Conservation (phyloP, 108 stramenopile species). For the Pinguiococcus pyrenoidosus region DNA sequence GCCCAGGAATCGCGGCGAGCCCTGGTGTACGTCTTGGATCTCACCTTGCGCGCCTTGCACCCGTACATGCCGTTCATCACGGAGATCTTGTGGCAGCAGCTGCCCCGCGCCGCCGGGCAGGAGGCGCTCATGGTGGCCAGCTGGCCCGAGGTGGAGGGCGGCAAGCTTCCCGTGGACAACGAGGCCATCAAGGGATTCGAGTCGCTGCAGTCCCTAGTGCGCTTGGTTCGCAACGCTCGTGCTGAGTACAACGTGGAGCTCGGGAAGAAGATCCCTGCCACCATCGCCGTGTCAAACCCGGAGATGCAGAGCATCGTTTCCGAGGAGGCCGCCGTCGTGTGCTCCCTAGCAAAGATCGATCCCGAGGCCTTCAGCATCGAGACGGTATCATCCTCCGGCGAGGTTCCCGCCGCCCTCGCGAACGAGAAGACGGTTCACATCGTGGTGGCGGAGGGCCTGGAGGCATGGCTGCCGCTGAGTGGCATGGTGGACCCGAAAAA, state of each 20-base stretch:
- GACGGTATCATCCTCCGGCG: too few relatives aligned
- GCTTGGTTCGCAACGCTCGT: slow-evolving; percentile 27
- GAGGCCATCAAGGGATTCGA: slow-evolving; percentile 10
- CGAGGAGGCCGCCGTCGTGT: too few relatives aligned
- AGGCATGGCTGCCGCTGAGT: slow-evolving; percentile 31
- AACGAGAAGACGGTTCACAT: not conserved
- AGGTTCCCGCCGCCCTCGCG: too few relatives aligned
- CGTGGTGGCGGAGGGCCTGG: slow-evolving; percentile 25
- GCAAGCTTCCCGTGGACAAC: not conserved
- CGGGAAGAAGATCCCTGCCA: slow-evolving; percentile 14
- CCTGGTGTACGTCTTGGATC: slow-evolving; percentile 86
- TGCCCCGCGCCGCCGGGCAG: slow-evolving; percentile 21
- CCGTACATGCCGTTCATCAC: slow-evolving; percentile 97
- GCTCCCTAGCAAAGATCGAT: too few relatives aligned
- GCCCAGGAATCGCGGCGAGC: slow-evolving; percentile 61
- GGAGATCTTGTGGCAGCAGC: slow-evolving; percentile 90
- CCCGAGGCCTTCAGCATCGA: too few relatives aligned
- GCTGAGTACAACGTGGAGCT: slow-evolving; percentile 24
- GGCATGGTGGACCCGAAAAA: slow-evolving; percentile 30
- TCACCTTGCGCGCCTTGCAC: slow-evolving; percentile 76
- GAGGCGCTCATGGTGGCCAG: slow-evolving; percentile 27
- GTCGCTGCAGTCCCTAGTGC: slow-evolving; percentile 27
- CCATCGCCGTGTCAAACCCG: not conserved
- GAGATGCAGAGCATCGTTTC: too few relatives aligned
- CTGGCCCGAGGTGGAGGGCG: slow-evolving; percentile 27